Percentiles rank a stretch among this genome's conserved stretches.
Conservation (phyloP, 805 yeast species). For the Kluyveromyces starmeri region DNA sequence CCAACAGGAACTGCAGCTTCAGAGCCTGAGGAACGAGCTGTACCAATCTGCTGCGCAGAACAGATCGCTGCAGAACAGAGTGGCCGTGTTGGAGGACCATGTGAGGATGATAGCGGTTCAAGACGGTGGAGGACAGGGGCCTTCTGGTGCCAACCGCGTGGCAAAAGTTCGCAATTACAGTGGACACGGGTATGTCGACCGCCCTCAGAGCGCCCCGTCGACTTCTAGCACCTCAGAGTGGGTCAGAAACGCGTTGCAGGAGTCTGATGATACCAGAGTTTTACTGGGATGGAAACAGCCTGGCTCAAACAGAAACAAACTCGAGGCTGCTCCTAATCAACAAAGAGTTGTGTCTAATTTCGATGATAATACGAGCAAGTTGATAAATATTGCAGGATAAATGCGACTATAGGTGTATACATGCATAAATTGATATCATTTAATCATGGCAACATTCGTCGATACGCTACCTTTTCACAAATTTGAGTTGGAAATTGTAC, state of each 20-base stretch:
- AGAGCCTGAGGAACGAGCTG: constrained; percentile 13
- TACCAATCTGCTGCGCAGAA: constrained; percentile 11
- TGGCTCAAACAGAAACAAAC: neutral
- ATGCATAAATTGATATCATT: no score
- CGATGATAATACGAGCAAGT: constrained; percentile 15
- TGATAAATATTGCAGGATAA: constrained; percentile 1
- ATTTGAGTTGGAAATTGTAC: constrained; percentile 30
- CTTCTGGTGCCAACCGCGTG: neutral
- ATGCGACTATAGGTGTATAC: no score
- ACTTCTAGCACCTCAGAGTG: constrained; percentile 5
- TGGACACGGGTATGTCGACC: neutral
- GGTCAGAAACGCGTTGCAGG: constrained; percentile 1
- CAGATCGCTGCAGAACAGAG: constrained; percentile 11
- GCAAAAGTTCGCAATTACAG: neutral
- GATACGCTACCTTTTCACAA: constrained; percentile 15
- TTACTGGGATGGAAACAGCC: constrained; percentile 6
- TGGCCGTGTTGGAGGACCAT: constrained; percentile 13
- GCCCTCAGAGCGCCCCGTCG: constrained; percentile 5
- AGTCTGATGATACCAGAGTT: constrained; percentile 8
- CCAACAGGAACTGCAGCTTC: constrained; percentile 18
- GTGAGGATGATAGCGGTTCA: constrained; percentile 4
- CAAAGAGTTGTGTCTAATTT: constrained; percentile 9
- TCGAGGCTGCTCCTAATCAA: neutral
- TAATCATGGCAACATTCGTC: no score
- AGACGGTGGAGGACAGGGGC: neutral